Evolutionary conservation across 1,139 yeast species (phyloP).

Genomic region (Kodamaea plutei): DNA sequence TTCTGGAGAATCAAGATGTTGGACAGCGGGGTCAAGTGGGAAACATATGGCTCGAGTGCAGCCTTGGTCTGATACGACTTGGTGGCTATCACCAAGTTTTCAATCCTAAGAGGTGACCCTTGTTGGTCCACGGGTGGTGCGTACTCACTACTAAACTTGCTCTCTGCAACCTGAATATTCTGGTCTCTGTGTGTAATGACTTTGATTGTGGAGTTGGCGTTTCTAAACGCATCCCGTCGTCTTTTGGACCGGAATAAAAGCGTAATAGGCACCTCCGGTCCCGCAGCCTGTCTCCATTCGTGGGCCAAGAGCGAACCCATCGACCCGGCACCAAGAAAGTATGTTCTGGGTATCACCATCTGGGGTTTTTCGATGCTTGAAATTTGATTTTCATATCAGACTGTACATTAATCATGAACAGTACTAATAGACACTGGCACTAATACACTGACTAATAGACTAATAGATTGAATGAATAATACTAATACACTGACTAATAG

Average conservation of each 20-base stretch:
- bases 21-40: constrained; percentile 38
- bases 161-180: constrained; percentile 13
- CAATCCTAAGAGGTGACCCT: constrained; percentile 25
- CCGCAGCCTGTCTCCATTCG: constrained; percentile 32
- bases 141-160: constrained; percentile 10
- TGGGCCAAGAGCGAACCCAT: constrained; percentile 39
- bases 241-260: constrained; percentile 38
- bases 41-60: constrained; percentile 45
- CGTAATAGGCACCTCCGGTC: constrained; percentile 25
- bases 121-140: constrained; percentile 10
- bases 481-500: too few species aligned
- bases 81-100: constrained; percentile 57
- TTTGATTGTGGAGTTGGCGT: constrained; percentile 33
- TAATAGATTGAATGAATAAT: too few species aligned
- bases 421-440: neutral
- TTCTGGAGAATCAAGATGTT: constrained; percentile 70
- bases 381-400: too few species aligned
- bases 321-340: constrained; percentile 44
- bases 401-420: too few species aligned
- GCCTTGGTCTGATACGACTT: constrained; percentile 54
- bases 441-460: too few species aligned
- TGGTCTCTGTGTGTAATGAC: constrained; percentile 19
- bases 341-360: constrained; percentile 22
- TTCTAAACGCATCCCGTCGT: constrained; percentile 36
- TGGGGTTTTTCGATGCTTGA: too few species aligned